Conservation (phyloP, 1,284 basidiomycete species). For the Porodaedalea pini region DNA sequence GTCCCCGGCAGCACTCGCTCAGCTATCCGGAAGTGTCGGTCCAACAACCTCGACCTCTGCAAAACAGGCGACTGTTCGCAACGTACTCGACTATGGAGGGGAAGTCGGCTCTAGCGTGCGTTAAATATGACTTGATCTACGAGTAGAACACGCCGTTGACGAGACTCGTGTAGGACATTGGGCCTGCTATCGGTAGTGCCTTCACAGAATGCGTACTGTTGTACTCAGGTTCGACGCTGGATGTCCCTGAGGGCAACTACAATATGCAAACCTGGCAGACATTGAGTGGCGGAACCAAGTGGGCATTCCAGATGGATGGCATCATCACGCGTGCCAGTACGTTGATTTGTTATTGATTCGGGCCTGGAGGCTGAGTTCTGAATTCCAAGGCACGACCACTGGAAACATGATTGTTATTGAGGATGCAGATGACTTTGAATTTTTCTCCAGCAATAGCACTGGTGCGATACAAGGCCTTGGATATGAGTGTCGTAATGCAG, state of each 20-base stretch:
- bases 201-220: constrained; percentile 29
- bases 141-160: background rate
- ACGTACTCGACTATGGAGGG: constrained; percentile 33
- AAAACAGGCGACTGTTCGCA: constrained; percentile 31
- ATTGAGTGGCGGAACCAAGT: constrained; percentile 24
- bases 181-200: constrained; percentile 33
- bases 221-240: constrained; percentile 24
- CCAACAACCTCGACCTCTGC: constrained; percentile 29
- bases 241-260: constrained; percentile 26
- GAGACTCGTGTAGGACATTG: constrained; percentile 28
- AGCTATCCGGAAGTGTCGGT: constrained; percentile 31
- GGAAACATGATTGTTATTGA: constrained; percentile 35
- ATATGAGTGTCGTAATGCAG: constrained; percentile 34
- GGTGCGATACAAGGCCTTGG: constrained; percentile 35
- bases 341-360: background rate
- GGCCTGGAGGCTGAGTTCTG: background rate
- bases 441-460: constrained; percentile 35
- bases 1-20: constrained; percentile 21
- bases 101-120: constrained; percentile 28
- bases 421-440: constrained; percentile 36
- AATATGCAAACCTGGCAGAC: constrained; percentile 27
- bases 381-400: constrained; percentile 27
- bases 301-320: constrained; percentile 30
- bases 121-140: background rate
- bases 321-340: constrained; percentile 25